A percentile compares a stretch with the other conserved stretches of the same genome.
Conservation (phyloP, 768 basidiomycete species). For the Naganishia friedmannii region DNA sequence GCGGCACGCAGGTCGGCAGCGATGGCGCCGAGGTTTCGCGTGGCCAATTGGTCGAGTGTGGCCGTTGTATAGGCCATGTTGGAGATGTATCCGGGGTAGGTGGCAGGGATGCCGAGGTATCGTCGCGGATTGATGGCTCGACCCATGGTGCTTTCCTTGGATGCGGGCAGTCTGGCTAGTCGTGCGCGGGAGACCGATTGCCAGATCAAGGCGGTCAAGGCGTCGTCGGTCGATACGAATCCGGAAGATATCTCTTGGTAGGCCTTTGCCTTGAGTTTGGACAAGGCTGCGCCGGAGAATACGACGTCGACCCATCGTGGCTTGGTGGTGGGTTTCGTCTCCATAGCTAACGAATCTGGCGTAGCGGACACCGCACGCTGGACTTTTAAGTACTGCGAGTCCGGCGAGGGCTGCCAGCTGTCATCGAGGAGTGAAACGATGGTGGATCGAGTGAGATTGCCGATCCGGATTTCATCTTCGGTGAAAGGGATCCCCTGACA, state of each 20-base stretch:
- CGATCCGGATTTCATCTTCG: conserved; percentile 17
- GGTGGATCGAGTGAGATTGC: conserved; percentile 1
- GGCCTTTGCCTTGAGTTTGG: conserved; percentile 57
- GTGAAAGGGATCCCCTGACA: conserved; percentile 4
- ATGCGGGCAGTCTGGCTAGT: background rate
- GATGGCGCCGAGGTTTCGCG: conserved; percentile 24
- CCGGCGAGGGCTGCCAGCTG: conserved; percentile 6
- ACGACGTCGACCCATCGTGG: conserved; percentile 57
- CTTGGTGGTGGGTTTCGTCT: background rate
- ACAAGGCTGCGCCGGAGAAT: conserved; percentile 62
- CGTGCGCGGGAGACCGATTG: conserved; percentile 28
- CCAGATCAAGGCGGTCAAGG: conserved; percentile 32
- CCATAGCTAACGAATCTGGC: too few relatives aligned
- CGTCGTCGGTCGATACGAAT: conserved; percentile 32
- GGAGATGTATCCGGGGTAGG: conserved; percentile 27
- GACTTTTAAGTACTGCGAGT: background rate
- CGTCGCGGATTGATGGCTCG: conserved; percentile 31
- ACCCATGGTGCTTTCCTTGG: conserved; percentile 9
- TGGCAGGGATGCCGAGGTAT: conserved; percentile 27
- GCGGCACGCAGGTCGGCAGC: conserved; percentile 15
- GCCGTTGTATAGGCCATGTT: conserved; percentile 26
- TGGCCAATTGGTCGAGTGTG: conserved; percentile 19
- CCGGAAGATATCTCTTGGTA: conserved; percentile 4
- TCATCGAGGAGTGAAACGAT: background rate
- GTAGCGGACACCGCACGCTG: background rate